Base-by-base conservation (phyloP, 140 eudicot genomes). In the Flaveria floridana region DNA sequence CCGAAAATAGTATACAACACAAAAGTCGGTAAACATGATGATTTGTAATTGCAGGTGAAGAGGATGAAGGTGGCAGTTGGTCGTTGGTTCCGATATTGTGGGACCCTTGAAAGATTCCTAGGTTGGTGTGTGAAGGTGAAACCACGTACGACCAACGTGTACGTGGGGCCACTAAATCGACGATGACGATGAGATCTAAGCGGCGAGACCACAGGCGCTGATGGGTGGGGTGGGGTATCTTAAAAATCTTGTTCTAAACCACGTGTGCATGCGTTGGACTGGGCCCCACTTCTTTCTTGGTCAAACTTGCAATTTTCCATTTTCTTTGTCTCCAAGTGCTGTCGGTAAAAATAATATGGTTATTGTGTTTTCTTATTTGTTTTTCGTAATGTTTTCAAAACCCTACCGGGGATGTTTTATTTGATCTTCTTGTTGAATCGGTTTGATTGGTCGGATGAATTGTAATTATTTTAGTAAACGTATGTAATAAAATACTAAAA, bases 131-230 rank as follows among this genome's bases (percentile, higher is more conserved):
- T 53, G 57, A 52, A 41, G 70, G 50, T 48, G 46, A 70, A 72
- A 39, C 73, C 81, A 71, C 69, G 74, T 34, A 81, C 21, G 59
- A 55, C 16, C 21, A 80, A 73, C 85, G 79, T 78, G 76, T 82
- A 74, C 0, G 19, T 50, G 34, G 82, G 85, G 69, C 34, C 85
- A 30, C 73, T 18, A 51, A 81, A 81, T 48, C 72, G 77, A 76
- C 86, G 76, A 67, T 46, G 85, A 65, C 88, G 91, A 84, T 83
- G 62, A 72, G 76, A 47, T 77, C 88, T 69, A 81, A 75, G 84
- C 79, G 77, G 76, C 90, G 84, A 50, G 48, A 76, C 68, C 57
- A 79, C 88, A 76, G 88, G 86, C 84, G 84, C 74, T 71, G 78
- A 79, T 78, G 80, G 72, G 47, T 30, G 42, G 41, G 41, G 41